Base-by-base conservation (phyloP, 2,329 filamentous ascomycete genomes). In the Chaetomiaceae sp. region DNA sequence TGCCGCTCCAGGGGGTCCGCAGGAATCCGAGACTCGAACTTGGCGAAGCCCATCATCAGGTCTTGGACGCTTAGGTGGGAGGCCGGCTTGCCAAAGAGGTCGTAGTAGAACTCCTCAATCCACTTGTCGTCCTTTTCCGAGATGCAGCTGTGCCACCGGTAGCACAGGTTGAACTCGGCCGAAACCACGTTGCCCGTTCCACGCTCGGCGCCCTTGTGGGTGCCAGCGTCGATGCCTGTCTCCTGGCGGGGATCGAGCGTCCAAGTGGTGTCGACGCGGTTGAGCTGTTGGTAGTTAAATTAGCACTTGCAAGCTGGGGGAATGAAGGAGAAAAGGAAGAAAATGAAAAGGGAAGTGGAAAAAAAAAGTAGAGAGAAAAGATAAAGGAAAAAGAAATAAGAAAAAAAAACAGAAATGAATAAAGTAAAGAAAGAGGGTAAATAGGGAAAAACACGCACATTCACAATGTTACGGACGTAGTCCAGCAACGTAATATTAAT, bases 121-220 rank as follows among this genome's bases (percentile, higher is more conserved):
- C 89, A 95, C 60, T 84, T 77, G 64, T 94, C 89, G 63, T 95
- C 90, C 58, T 81, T 83, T 54, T 83, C 80, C 1, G 74, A 82
- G 61, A 94, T 88, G 61, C 86, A 84, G 3, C 88, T 89, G 72
- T 95, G 89, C 89, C 89, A 95, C 59, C 89, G 80, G 68, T 95
- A 95, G 61, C 88, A 87, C 9, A 95, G 77, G 65, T 94, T 95
- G 76, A 95, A 95, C 72, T 95, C 90, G 3, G 87, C 88, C 0
- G 88, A 92, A 5, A 92, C 88, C 59, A 87, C 84, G 64, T 94
- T 95, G 47, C 90, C 90, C 0, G 87, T 82, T 38, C 88, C 90
- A 22, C 83, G 78, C 40, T 88, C 82, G 0, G 86, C 81, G 0
- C 81, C 79, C 2, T 79, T 69, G 29, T 76, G 75, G 8, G 76